phyloP scores from a whole-genome alignment of 2,329 filamentous ascomycete species.

The Thielaviopsis populi region DNA sequence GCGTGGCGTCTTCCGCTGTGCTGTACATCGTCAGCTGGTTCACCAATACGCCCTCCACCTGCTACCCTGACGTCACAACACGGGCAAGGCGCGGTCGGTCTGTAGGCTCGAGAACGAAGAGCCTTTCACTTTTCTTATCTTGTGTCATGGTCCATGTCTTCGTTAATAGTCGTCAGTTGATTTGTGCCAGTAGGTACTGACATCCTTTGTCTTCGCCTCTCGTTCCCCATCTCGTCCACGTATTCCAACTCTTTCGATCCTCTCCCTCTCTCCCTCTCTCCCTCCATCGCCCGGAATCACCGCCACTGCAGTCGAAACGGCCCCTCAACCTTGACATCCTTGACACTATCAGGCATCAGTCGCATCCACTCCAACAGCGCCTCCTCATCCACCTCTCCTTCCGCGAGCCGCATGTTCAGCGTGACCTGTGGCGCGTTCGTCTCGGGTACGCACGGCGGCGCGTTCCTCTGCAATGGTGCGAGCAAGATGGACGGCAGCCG shows the following conservation, averaged over 20 bases:
- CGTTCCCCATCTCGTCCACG: neutral
- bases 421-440: constrained; percentile 34
- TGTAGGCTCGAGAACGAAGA: neutral
- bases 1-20: neutral
- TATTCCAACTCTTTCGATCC: neutral
- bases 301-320: constrained; percentile 25
- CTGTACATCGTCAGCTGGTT: neutral
- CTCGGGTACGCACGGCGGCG: constrained; percentile 26
- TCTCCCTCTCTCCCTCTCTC: constrained; percentile 1
- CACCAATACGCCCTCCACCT: neutral
- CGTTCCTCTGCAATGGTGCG: constrained; percentile 33
- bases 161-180: constrained; percentile 6
- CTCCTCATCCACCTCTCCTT: constrained; percentile 37
- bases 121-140: neutral
- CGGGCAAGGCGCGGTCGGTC: no score
- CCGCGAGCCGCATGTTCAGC: constrained; percentile 35
- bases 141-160: neutral
- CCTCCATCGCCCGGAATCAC: neutral
- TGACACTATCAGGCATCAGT: constrained; percentile 41
- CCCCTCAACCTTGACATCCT: constrained; percentile 40
- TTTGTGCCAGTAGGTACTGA: neutral
- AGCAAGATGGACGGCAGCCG: constrained; percentile 42
- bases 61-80: no score
- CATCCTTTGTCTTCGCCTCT: neutral
- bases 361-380: constrained; percentile 44